Base-by-base conservation (phyloP, 306 rosid genomes). In the Cucurbita ficifolia region DNA sequence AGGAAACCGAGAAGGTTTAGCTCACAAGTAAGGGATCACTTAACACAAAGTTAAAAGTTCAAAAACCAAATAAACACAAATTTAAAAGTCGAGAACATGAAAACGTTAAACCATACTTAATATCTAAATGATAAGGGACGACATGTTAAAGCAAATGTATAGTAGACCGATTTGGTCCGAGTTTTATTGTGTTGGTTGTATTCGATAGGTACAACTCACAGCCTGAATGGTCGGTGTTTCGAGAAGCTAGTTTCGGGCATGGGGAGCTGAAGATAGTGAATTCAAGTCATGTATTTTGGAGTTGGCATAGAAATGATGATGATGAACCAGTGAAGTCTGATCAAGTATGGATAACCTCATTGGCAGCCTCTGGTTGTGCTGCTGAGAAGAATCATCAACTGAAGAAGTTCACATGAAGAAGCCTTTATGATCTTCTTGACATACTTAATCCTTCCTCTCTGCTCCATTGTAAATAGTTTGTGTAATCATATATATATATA, bases 261-360 rank as follows among this genome's bases (percentile, higher is more conserved):
- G 97, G 97, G 6, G 96, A 92, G 83, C 90, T 92, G 9, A 86
- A 81, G 77, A 62, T 90, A 57, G 85, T 84, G 62, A 93, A 89
- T 78, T 80, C 96, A 4, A 80, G 96, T 18, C 96, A 88, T 81
- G 89, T 96, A 43, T 84, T 88, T 52, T 92, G 98, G 99, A 88
- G 88, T 81, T 92, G 98, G 96, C 98, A 92, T 84, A 83, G 98
- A 79, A 92, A 92, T 65, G 98, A 92, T 16, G 89, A 92, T 1
- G 98, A 92, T 2, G 96, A 92, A 80, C 89, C 96, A 0, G 96
- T 92, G 24, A 85, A 81, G 78, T 90, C 98, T 19, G 98, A 92
- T 84, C 84, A 92, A 65, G 73, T 83, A 53, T 92, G 98, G 98
- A 84, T 92, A 55, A 90, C 88, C 78, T 89, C 98, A 29, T 77